Base-by-base conservation (phyloP, 768 basidiomycete genomes). In the Artomyces pyxidatus region DNA sequence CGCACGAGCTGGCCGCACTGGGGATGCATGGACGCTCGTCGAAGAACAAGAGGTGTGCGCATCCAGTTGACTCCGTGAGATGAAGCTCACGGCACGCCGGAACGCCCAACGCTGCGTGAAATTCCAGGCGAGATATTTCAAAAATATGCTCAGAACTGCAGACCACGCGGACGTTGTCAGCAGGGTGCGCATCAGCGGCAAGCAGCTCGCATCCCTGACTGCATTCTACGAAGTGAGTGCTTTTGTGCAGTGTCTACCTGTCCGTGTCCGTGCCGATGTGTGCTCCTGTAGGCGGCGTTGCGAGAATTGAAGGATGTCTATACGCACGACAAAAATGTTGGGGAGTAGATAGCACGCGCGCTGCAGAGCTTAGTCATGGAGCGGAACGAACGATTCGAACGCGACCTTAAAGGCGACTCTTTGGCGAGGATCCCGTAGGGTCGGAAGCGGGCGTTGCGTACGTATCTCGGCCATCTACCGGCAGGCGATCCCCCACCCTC, bases 11-110 rank as follows among this genome's bases (percentile, higher is more conserved):
- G 96, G 96, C 7, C 74, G 87, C 40, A 67, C 69, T 19, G 96
- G 96, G 6, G 79, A 87, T 54, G 93, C 94, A 2, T 99, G 95
- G 95, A 88, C 87, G 2, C 66, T 98, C 58, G 88, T 98, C 6
- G 96, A 98, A 70, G 87, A 92, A 62, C 94, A 96, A 62, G 88
- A 91, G 75, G 88, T 83, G 32, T 35, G 68, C n/a, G n/a, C n/a
- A n/a, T n/a, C n/a, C n/a, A n/a, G n/a, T n/a, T n/a, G n/a, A n/a
- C n/a, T n/a, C n/a, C n/a, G n/a, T n/a, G n/a, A n/a, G n/a, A n/a
- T n/a, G n/a, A n/a, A n/a, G n/a, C n/a, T n/a, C n/a, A n/a, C n/a
- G n/a, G n/a, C n/a, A n/a, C n/a, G n/a, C n/a, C n/a, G n/a, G n/a
- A n/a, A n/a, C n/a, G n/a, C n/a, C n/a, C n/a, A n/a, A n/a, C n/a